Evolutionary conservation across 2,329 filamentous ascomycete species (phyloP), one percentile per base, ranked within the genome.

Genomic region (Harringtonia lauricola): DNA sequence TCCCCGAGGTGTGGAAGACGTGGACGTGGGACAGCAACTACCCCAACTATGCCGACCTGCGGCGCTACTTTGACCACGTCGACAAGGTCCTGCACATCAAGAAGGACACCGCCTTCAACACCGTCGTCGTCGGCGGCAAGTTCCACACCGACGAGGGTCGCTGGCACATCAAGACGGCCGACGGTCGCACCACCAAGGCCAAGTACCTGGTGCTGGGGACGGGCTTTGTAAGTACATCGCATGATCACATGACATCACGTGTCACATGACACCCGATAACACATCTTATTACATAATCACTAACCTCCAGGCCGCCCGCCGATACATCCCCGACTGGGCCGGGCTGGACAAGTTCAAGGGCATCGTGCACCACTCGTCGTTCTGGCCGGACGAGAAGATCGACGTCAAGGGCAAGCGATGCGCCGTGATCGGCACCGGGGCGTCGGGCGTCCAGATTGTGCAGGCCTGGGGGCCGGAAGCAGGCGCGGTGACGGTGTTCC

Each of bases 341-440:
- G 76, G 77, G 13, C 66, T 80, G 48, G 67, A 76, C 18, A 68
- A 64, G 24, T 83, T 79, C 64, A 66, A 75, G 44, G 79, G 79
- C 18, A 57, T 66, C 15, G 67, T 79, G 13, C 68, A 76, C 51
- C 76, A 81, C 55, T 72, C 74, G 0, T 76, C 73, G 1, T 73
- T 73, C 56, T 80, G 77, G 77, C 76, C 77, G 1, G 64, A 75
- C 8, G 60, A 68, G 4, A 64, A 71, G 6, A 63, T 81, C n/a
- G 65, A 73, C 41, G 67, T 78, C 24, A 66, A 66, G 35, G 68
- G 68, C 38, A 83, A 83, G 56, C 67, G 70, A 17, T 70, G 75
- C 41, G 79, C 71, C 15, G 69, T 83, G 44, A 73, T 83, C 29
- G 79, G 80, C 13, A 82, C 77, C 0, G 79, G 79, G 2, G 74